Evolutionary conservation across 495 filamentous ascomycete genomes (phyloP).

Genomic region (Talaromyces trachyspermus): DNA sequence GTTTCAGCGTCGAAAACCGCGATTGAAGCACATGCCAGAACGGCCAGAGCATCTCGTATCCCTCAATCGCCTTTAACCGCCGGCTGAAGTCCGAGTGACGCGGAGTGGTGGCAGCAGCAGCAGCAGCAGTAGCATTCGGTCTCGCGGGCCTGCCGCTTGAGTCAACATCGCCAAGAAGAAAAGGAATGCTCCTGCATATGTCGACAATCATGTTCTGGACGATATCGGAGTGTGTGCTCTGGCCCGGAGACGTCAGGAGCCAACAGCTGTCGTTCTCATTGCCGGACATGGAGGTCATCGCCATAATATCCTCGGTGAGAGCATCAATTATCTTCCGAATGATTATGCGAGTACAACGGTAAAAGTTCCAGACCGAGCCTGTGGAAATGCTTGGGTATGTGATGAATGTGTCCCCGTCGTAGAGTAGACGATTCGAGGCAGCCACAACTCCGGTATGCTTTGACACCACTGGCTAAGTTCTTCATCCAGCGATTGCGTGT

Average conservation of each 20-base stretch:
- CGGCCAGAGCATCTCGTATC: slow-evolving; percentile 35
- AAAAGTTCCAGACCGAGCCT: slow-evolving; percentile 32
- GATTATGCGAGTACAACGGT: slow-evolving; percentile 33
- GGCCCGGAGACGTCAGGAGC: no score
- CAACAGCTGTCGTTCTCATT: no score
- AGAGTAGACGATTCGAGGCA: slow-evolving; percentile 30
- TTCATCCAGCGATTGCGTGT: slow-evolving; percentile 18
- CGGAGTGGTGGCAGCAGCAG: background rate
- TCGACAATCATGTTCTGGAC: slow-evolving; percentile 34
- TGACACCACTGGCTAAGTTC: slow-evolving; percentile 32
- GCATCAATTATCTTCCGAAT: slow-evolving; percentile 19
- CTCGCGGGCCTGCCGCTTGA: slow-evolving; percentile 22
- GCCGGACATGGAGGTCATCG: no score
- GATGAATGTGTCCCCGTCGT: slow-evolving; percentile 26
- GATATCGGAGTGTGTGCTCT: slow-evolving; percentile 9
- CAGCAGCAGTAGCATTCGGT: background rate
- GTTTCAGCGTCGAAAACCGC: slow-evolving; percentile 26
- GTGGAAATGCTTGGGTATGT: slow-evolving; percentile 27
- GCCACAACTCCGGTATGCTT: slow-evolving; percentile 28
- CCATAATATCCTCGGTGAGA: no score
- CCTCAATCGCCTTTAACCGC: slow-evolving; percentile 26
- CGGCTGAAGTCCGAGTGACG: background rate
- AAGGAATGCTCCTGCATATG: slow-evolving; percentile 35
- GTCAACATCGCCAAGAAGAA: slow-evolving; percentile 31
- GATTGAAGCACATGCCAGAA: slow-evolving; percentile 35